A percentile compares a stretch with the other conserved stretches of the same genome.
phyloP scores from a whole-genome alignment of 495 filamentous ascomycete genomes.

The Xylaria curta region DNA sequence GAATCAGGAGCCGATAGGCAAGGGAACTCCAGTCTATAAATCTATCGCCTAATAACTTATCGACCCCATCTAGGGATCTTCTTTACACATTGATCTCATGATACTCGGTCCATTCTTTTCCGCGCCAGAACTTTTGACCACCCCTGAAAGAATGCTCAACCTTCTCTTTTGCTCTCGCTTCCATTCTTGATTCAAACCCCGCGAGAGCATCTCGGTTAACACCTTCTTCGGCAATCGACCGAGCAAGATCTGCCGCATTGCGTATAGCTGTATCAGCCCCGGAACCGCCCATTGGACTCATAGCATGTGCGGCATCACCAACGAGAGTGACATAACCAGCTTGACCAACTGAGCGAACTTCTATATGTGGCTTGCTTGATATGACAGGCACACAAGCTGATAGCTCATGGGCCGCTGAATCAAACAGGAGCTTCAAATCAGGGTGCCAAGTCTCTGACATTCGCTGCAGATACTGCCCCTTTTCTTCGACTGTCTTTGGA shows the following conservation, averaged over 20 bases:
- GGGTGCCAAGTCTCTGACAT: conserved; percentile 39
- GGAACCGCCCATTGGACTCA: conserved; percentile 41
- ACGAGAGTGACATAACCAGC: conserved; percentile 35
- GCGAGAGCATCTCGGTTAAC: conserved; percentile 28
- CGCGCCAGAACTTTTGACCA: conserved; percentile 38
- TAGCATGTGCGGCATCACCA: conserved; percentile 38
- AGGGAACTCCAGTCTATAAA: not conserved
- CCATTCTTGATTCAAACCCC: conserved; percentile 40
- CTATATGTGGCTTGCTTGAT: conserved; percentile 49
- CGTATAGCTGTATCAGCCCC: conserved; percentile 39
- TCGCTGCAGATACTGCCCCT: conserved; percentile 29
- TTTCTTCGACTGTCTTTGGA: conserved; percentile 38
- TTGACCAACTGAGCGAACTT: conserved; percentile 26
- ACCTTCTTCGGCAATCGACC: conserved; percentile 32
- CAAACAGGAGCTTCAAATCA: conserved; percentile 44
- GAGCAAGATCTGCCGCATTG: conserved; percentile 39
- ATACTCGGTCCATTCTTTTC: conserved; percentile 39
- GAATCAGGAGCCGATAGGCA: not conserved
- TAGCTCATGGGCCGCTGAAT: conserved; percentile 42
- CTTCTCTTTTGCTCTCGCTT: conserved; percentile 33
- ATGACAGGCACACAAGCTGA: conserved; percentile 44
- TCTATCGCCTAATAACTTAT: not conserved
- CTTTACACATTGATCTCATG: conserved; percentile 29
- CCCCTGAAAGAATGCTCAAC: conserved; percentile 39
- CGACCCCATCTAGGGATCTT: not conserved